Percentiles rank a stretch among this genome's conserved stretches.
Conservation (phyloP, 2,329 filamentous ascomycete species). For the Penicillium sp. region DNA sequence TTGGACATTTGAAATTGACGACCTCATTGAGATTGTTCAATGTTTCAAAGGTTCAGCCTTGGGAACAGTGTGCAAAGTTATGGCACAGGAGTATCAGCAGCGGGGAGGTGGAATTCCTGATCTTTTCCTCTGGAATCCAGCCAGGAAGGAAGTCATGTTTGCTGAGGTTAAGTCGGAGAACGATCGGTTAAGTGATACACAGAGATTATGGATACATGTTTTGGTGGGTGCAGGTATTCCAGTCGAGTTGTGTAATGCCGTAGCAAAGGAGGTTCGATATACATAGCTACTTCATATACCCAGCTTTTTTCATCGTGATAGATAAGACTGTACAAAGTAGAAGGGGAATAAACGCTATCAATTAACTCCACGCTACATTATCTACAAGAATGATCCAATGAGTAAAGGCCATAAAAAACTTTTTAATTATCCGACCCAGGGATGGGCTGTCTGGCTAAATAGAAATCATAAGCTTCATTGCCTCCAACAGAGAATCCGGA, state of each 20-base stretch:
- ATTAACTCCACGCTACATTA: conserved; percentile 9
- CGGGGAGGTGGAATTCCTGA: conserved; percentile 89
- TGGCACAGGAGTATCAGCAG: conserved; percentile 90
- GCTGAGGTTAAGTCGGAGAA: conserved; percentile 79
- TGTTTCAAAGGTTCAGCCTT: conserved; percentile 80
- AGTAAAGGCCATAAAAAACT: conserved; percentile 1
- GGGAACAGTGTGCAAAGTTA: conserved; percentile 81
- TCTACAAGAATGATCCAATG: neutral
- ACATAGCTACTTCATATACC: neutral
- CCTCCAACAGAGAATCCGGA: neutral
- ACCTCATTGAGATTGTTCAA: conserved; percentile 71
- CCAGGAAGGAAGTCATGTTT: conserved; percentile 65
- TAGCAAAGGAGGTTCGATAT: conserved; percentile 52
- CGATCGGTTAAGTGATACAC: conserved; percentile 91
- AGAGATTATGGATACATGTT: conserved; percentile 95
- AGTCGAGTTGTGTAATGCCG: conserved; percentile 73
- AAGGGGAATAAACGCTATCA: neutral
- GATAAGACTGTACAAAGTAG: conserved; percentile 37
- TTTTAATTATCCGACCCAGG: conserved; percentile 5
- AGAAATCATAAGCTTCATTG: conserved; percentile 6
- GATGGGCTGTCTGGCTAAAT: conserved; percentile 7
- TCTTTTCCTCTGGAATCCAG: conserved; percentile 76
- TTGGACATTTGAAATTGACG: conserved; percentile 78
- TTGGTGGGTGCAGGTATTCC: conserved; percentile 76
- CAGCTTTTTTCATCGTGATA: neutral